Conservation (phyloP, 2,329 filamentous ascomycete species). For the Neofusicoccum parvum region DNA sequence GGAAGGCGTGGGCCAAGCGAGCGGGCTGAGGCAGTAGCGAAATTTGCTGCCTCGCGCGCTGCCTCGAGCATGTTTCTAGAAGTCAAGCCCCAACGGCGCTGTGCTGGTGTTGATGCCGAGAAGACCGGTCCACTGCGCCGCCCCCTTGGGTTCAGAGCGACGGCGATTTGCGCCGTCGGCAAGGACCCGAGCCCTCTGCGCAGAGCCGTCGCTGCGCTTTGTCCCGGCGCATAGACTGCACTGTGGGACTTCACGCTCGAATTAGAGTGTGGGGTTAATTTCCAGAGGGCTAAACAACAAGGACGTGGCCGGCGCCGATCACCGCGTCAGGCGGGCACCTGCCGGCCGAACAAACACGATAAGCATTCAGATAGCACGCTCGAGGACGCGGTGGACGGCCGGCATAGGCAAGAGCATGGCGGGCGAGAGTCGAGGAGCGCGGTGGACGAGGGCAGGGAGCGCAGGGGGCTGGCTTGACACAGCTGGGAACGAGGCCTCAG, state of each 20-base stretch:
- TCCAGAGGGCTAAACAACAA: slow-evolving; percentile 14
- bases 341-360: not conserved
- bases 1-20: not conserved
- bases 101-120: slow-evolving; percentile 6
- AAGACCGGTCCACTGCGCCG: not conserved
- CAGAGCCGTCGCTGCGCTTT: not conserved
- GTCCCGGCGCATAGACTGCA: not conserved
- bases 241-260: not conserved
- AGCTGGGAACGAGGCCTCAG: no score
- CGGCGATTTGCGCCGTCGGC: not conserved
- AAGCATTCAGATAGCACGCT: not conserved
- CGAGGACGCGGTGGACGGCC: no score
- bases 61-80: slow-evolving; percentile 14
- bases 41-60: slow-evolving; percentile 7
- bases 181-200: not conserved
- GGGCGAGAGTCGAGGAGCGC: not conserved
- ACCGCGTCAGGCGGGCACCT: slow-evolving; percentile 5
- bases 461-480: no score
- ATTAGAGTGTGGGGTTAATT: slow-evolving; percentile 18
- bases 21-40: slow-evolving; percentile 11
- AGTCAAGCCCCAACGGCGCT: not conserved
- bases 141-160: not conserved
- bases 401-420: not conserved
- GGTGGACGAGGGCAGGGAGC: not conserved
- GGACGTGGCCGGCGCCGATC: slow-evolving; percentile 7